Percentiles rank a stretch among this genome's conserved stretches.
These are phyloP conservation scores for Peniophora sp. DNA, from an alignment of 1,284 basidiomycete genomes.

Conservation along the genomic window DNA sequence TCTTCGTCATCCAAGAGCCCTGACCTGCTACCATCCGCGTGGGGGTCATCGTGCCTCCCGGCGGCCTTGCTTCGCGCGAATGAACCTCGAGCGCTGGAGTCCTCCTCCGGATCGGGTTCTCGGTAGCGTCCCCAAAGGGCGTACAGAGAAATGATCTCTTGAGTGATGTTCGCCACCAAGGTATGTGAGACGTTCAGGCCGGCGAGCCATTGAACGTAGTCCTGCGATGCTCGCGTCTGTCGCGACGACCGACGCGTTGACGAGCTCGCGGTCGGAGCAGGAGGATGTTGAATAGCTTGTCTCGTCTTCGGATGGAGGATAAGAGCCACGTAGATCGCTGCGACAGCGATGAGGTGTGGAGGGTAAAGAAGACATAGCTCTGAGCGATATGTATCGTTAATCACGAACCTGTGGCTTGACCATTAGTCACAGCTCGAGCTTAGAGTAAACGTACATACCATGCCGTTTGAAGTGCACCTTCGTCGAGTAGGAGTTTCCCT, in stretches of 20 bases:
- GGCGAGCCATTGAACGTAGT: constrained; percentile 78
- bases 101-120: constrained; percentile 36
- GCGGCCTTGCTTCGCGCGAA: neutral
- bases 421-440: neutral
- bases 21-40: constrained; percentile 17
- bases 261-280: constrained; percentile 11
- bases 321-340: constrained; percentile 83
- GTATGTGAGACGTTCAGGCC: constrained; percentile 80
- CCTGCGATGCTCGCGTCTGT: constrained; percentile 29
- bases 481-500: constrained; percentile 57
- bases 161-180: constrained; percentile 78
- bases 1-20: constrained; percentile 10
- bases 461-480: constrained; percentile 65
- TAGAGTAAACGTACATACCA: constrained; percentile 38
- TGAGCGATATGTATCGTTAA: constrained; percentile 94
- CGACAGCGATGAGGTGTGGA: constrained; percentile 89
- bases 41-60: constrained; percentile 18
- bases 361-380: constrained; percentile 88
- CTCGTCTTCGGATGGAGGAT: constrained; percentile 55
- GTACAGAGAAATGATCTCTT: constrained; percentile 88
- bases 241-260: constrained; percentile 4
- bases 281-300: constrained; percentile 1
- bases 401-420: constrained; percentile 65
- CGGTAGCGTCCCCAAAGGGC: constrained; percentile 79
- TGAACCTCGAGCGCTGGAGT: neutral